Conservation (phyloP, 1,284 basidiomycete genomes). For the Ganoderma sinense region DNA sequence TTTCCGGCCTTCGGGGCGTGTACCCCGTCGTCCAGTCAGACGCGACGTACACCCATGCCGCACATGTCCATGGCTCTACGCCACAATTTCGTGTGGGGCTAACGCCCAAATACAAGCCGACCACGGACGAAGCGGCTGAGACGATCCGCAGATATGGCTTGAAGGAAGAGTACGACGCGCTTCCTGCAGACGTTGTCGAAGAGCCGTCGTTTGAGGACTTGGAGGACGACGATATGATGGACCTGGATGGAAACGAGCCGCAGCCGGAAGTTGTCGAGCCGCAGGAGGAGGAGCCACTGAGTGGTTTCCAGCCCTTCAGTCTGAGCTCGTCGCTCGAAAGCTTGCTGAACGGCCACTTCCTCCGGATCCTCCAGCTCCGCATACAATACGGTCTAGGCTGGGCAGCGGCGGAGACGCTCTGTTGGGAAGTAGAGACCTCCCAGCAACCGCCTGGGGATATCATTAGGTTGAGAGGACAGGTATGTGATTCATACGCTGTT, state of each 20-base stretch:
- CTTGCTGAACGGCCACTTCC: slow-evolving; percentile 58
- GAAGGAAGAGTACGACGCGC: slow-evolving; percentile 44
- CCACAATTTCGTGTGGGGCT: slow-evolving; percentile 66
- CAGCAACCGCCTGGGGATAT: slow-evolving; percentile 52
- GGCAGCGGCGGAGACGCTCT: slow-evolving; percentile 68
- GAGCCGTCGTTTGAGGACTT: slow-evolving; percentile 22
- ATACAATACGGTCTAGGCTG: slow-evolving; percentile 61
- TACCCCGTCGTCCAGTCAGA: slow-evolving; percentile 57
- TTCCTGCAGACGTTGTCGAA: slow-evolving; percentile 42
- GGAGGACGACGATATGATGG: slow-evolving; percentile 19
- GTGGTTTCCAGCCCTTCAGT: slow-evolving; percentile 61
- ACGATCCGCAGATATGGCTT: slow-evolving; percentile 57
- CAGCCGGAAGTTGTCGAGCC: slow-evolving; percentile 1
- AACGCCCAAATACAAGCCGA: slow-evolving; percentile 61
- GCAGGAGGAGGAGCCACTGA: slow-evolving; percentile 10
- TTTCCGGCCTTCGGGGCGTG: slow-evolving; percentile 57
- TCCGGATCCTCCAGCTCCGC: slow-evolving; percentile 59
- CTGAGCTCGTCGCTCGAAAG: slow-evolving; percentile 66
- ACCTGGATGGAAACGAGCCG: slow-evolving; percentile 14
- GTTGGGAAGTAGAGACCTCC: slow-evolving; percentile 51
- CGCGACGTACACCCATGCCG: slow-evolving; percentile 44
- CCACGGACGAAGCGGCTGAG: slow-evolving; percentile 51
- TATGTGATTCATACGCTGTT: slow-evolving; percentile 27
- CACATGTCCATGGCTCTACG: slow-evolving; percentile 40
- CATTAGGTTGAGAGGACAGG: slow-evolving; percentile 41